Evolutionary conservation across 306 rosid species (phyloP).

Genomic region (Cucumis melo): DNA sequence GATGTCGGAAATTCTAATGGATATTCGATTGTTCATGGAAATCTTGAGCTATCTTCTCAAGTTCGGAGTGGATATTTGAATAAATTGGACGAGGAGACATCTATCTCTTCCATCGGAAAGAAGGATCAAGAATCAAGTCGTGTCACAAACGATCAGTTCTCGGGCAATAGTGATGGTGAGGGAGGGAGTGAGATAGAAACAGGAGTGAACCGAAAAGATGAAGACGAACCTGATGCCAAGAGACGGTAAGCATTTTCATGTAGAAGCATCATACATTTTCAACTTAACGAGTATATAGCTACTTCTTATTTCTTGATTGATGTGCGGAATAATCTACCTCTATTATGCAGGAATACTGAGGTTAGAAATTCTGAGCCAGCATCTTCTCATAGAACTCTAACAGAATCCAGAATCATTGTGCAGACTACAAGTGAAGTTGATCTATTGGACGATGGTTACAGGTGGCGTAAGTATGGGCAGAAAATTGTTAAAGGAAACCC

Average conservation of each 20-base stretch:
- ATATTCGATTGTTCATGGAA: constrained; percentile 16
- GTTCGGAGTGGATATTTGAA: constrained; percentile 17
- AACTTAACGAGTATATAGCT: not conserved
- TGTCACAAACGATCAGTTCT: constrained; percentile 37
- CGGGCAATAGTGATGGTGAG: constrained; percentile 55
- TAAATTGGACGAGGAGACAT: constrained; percentile 14
- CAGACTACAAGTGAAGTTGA: constrained; percentile 87
- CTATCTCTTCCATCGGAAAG: constrained; percentile 15
- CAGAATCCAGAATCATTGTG: constrained; percentile 74
- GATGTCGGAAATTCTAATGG: constrained; percentile 26
- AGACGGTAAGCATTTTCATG: constrained; percentile 32
- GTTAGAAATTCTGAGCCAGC: constrained; percentile 28
- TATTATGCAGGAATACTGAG: constrained; percentile 42
- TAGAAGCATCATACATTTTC: not conserved
- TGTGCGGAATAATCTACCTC: not conserved
- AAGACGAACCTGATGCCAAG: constrained; percentile 56
- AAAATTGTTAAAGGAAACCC: constrained; percentile 80
- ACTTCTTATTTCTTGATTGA: constrained; percentile 1
- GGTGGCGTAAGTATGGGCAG: constrained; percentile 88
- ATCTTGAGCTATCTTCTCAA: constrained; percentile 24
- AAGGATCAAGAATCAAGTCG: constrained; percentile 45
- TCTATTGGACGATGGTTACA: constrained; percentile 70
- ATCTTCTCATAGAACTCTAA: constrained; percentile 54
- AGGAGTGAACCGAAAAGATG: constrained; percentile 31
- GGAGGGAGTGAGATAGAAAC: constrained; percentile 46